Evolutionary conservation across 495 filamentous ascomycete species (phyloP).

Genomic region (Annulohypoxylon nitens): DNA sequence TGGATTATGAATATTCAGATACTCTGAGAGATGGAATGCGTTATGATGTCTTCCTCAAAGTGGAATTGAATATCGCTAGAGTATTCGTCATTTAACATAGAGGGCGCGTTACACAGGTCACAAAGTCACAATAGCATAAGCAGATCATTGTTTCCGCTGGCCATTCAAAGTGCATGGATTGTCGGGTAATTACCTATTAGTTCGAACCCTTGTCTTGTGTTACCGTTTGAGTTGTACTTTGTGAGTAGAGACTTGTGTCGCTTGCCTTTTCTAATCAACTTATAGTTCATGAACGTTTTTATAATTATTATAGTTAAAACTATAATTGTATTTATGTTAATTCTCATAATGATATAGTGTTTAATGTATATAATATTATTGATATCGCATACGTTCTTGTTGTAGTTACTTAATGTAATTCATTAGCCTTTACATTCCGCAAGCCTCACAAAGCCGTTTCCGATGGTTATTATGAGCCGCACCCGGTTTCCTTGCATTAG

Average conservation of each 20-base stretch:
- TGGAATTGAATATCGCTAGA: neutral
- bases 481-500: conserved; percentile 11
- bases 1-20: neutral
- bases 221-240: neutral
- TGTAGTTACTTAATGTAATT: conserved; percentile 4
- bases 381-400: neutral
- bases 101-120: neutral
- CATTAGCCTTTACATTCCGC: conserved; percentile 36
- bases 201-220: neutral
- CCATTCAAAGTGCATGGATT: neutral
- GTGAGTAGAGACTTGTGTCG: neutral
- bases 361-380: neutral
- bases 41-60: neutral
- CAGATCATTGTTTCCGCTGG: neutral
- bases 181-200: neutral
- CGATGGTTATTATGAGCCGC: conserved; percentile 36
- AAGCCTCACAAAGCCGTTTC: conserved; percentile 20
- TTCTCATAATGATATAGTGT: neutral
- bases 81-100: neutral
- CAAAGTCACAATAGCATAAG: neutral
- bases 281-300: neutral
- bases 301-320: neutral
- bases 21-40: neutral
- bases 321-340: neutral
- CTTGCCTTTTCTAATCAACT: neutral